These are phyloP conservation scores for Corchorus capsularis DNA, from an alignment of 345 rosid species.

Conservation along the genomic window DNA sequence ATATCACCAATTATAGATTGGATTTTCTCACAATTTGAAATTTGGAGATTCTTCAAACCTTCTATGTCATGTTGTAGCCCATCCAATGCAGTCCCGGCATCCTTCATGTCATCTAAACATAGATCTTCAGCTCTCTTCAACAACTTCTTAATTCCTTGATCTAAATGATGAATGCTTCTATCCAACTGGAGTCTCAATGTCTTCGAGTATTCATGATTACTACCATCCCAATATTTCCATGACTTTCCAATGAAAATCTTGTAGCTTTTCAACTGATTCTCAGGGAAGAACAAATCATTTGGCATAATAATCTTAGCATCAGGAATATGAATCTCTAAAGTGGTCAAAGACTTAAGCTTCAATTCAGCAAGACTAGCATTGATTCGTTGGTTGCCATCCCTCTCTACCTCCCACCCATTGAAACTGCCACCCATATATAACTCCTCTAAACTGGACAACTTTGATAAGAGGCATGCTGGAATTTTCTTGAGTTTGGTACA, in stretches of 20 bases:
- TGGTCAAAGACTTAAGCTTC: slow-evolving; percentile 19
- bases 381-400: too few relatives aligned
- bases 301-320: not conserved
- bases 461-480: too few relatives aligned
- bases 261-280: not conserved
- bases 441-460: too few relatives aligned
- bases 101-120: not conserved
- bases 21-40: not conserved
- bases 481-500: too few relatives aligned
- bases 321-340: slow-evolving; percentile 8
- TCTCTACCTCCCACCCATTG: slow-evolving; percentile 16
- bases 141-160: not conserved
- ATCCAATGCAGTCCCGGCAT: not conserved
- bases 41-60: not conserved
- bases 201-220: not conserved
- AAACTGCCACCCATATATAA: not conserved
- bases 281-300: not conserved
- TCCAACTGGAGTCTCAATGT: not conserved
- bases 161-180: not conserved
- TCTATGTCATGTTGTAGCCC: not conserved
- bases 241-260: not conserved
- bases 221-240: not conserved
- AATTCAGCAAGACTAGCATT: slow-evolving; percentile 28
- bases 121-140: slow-evolving; percentile 11
- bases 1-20: not conserved